These are phyloP conservation scores for Thelephora aurantiotincta DNA, from an alignment of 768 basidiomycete species.

Conservation along the genomic window DNA sequence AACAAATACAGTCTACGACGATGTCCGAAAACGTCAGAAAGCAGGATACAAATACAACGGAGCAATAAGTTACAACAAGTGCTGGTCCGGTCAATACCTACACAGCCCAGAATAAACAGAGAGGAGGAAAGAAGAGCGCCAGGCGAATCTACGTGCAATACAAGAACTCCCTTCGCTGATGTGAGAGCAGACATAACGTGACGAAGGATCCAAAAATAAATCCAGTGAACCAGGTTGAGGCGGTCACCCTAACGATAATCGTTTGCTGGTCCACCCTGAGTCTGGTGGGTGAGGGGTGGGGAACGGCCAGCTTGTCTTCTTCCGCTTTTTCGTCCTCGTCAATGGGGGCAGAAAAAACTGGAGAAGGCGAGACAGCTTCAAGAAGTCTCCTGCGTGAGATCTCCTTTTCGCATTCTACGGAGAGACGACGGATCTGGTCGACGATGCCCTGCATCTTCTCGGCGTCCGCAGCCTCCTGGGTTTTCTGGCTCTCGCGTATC, in stretches of 20 bases:
- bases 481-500: conserved; percentile 34
- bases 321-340: neutral
- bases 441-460: conserved; percentile 34
- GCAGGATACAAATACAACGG: neutral
- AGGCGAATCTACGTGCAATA: conserved; percentile 16
- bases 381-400: conserved; percentile 1
- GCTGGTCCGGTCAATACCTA: too few relatives aligned
- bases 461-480: conserved; percentile 30
- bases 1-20: too few relatives aligned
- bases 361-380: conserved; percentile 10
- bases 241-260: conserved; percentile 14
- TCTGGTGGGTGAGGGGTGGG: conserved; percentile 2
- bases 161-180: conserved; percentile 32
- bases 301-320: neutral
- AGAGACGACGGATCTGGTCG: conserved; percentile 31
- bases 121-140: neutral
- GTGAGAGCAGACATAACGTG: conserved; percentile 34
- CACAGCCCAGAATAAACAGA: neutral
- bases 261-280: conserved; percentile 5
- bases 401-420: conserved; percentile 24
- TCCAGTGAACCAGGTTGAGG: conserved; percentile 39
- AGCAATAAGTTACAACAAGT: neutral
- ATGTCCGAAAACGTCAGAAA: too few relatives aligned
- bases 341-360: conserved; percentile 9
- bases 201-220: conserved; percentile 46